Conservation (phyloP, 225 moss, liverwort and hornwort species). For the Asterella californica region DNA sequence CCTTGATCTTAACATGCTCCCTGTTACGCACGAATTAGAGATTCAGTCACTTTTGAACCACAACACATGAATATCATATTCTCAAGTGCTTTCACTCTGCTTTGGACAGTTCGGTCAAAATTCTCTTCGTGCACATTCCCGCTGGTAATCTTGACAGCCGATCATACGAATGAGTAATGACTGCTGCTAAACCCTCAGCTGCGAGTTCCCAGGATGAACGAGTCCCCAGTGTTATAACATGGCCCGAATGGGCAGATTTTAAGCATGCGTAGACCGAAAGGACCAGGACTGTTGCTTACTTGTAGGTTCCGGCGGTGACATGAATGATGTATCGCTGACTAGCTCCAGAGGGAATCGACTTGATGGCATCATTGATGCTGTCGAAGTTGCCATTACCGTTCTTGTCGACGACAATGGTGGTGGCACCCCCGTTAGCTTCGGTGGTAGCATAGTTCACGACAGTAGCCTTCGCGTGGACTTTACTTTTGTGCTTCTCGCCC, state of each 20-base stretch:
- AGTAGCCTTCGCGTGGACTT: neutral
- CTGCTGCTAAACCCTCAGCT: neutral
- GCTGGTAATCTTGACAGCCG: neutral
- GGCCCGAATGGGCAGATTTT: neutral
- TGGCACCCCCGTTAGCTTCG: neutral
- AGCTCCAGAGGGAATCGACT: slow-evolving; percentile 41
- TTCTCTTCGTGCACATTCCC: neutral
- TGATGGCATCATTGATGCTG: slow-evolving; percentile 43
- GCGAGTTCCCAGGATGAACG: neutral
- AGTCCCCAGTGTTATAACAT: neutral
- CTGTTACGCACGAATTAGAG: slow-evolving; percentile 22
- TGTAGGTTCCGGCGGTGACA: slow-evolving; percentile 48
- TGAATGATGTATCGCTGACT: slow-evolving; percentile 36
- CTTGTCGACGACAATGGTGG: slow-evolving; percentile 22
- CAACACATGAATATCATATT: neutral
- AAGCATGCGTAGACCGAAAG: no score
- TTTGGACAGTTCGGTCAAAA: no score
- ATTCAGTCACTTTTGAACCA: neutral
- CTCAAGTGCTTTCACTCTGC: no score
- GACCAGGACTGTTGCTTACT: slow-evolving; percentile 19
- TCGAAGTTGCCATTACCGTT: slow-evolving; percentile 37
- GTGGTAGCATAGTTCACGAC: neutral
- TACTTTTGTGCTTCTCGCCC: slow-evolving; percentile 5
- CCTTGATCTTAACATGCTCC: slow-evolving; percentile 49
- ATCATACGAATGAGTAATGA: neutral